Percentiles rank a stretch among this genome's conserved stretches.
Conservation (phyloP, 2,329 filamentous ascomycete genomes). For the Scedosporium minutisporum region DNA sequence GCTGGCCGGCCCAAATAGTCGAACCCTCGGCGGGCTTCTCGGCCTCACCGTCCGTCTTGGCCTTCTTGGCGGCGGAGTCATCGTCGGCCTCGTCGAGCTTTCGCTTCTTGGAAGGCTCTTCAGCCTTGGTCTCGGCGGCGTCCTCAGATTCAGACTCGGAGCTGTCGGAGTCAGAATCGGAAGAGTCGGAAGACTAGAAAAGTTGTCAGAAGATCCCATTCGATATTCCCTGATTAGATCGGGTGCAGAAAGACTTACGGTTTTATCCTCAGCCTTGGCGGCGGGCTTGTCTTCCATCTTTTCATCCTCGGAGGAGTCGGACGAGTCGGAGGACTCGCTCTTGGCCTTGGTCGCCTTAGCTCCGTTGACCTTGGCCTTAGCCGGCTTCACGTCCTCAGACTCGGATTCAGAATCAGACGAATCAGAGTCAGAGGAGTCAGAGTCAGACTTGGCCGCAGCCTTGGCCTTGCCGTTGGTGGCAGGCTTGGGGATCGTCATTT, state of each 20-base stretch:
- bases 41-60: conserved; percentile 46
- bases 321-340: conserved; percentile 22
- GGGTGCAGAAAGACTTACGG: background rate
- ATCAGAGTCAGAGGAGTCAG: conserved; percentile 18
- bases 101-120: conserved; percentile 35
- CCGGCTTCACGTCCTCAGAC: conserved; percentile 17
- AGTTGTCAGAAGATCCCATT: background rate
- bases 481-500: conserved; percentile 6
- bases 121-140: conserved; percentile 23
- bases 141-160: conserved; percentile 22
- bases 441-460: conserved; percentile 17
- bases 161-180: conserved; percentile 20
- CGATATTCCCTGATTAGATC: background rate
- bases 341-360: conserved; percentile 15
- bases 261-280: conserved; percentile 10
- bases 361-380: conserved; percentile 3
- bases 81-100: conserved; percentile 37
- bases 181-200: conserved; percentile 20
- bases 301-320: conserved; percentile 16
- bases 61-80: conserved; percentile 52
- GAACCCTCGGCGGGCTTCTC: conserved; percentile 31
- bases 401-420: conserved; percentile 22
- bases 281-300: conserved; percentile 19
- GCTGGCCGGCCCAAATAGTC: conserved; percentile 82
- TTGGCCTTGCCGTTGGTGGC: conserved; percentile 8